phyloP scores from a whole-genome alignment of 2,329 filamentous ascomycete genomes.

The Penicillium italicum region DNA sequence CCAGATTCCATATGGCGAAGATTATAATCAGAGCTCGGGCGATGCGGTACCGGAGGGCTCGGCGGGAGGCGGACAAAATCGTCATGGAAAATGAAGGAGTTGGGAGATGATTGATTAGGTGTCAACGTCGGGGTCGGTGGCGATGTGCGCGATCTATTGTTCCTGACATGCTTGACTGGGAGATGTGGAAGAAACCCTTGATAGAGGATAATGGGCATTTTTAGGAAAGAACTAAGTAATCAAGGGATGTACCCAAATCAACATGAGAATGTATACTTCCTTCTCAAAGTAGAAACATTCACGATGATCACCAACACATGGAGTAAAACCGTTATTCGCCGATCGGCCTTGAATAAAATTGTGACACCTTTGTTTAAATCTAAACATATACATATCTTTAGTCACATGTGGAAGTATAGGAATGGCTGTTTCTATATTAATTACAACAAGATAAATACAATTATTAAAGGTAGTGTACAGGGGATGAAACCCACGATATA shows the following conservation, averaged over 20 bases:
- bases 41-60: slow-evolving; percentile 16
- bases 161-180: not conserved
- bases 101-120: not conserved
- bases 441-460: not conserved
- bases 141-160: not conserved
- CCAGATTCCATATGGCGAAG: slow-evolving; percentile 20
- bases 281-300: not conserved
- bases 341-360: not conserved
- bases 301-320: not conserved
- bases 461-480: not conserved
- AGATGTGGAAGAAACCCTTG: not conserved
- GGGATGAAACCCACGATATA: not conserved
- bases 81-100: slow-evolving; percentile 15
- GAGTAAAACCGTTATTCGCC: not conserved
- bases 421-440: not conserved
- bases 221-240: not conserved
- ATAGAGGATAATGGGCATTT: not conserved
- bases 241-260: not conserved
- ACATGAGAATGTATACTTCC: not conserved
- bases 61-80: slow-evolving; percentile 10
- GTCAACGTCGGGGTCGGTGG: not conserved
- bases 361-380: not conserved
- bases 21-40: slow-evolving; percentile 15
- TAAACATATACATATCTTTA: not conserved
- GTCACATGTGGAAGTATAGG: not conserved